These are phyloP conservation scores for Sporothrix curviconia DNA, from an alignment of 2,329 filamentous ascomycete species.

Conservation along the genomic window DNA sequence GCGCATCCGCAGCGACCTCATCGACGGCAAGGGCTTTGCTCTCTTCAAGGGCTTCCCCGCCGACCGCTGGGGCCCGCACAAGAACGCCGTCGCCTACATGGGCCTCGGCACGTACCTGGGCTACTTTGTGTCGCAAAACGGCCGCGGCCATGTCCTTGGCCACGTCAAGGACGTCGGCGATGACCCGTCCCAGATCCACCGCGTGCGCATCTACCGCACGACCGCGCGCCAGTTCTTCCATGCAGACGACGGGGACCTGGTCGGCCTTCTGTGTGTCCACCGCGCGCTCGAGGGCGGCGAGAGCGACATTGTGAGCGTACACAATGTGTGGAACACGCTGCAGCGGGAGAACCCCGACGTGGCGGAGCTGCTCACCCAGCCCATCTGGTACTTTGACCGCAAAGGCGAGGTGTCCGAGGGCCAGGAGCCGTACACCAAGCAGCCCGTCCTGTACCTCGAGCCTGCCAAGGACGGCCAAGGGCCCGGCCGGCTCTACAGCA, in stretches of 20 bases:
- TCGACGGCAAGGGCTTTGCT: slow-evolving; percentile 84
- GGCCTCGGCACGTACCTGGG: slow-evolving; percentile 78
- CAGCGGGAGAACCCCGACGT: slow-evolving; percentile 71
- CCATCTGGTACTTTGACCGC: slow-evolving; percentile 87
- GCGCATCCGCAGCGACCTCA: slow-evolving; percentile 35
- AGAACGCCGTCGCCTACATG: slow-evolving; percentile 85
- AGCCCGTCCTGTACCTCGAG: slow-evolving; percentile 72
- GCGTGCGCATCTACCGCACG: slow-evolving; percentile 84
- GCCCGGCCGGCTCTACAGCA: slow-evolving; percentile 61
- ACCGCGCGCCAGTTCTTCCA: slow-evolving; percentile 83
- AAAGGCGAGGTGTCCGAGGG: slow-evolving; percentile 75
- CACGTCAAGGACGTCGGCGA: slow-evolving; percentile 87
- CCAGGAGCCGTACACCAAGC: slow-evolving; percentile 67
- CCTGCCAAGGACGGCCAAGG: slow-evolving; percentile 43
- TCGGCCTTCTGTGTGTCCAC: slow-evolving; percentile 75
- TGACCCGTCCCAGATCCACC: slow-evolving; percentile 73
- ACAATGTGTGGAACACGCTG: slow-evolving; percentile 75
- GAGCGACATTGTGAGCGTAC: slow-evolving; percentile 71
- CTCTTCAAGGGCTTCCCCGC: slow-evolving; percentile 84
- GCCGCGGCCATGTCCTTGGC: slow-evolving; percentile 74
- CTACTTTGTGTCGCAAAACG: slow-evolving; percentile 84
- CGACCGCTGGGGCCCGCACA: slow-evolving; percentile 65
- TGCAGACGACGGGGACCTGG: slow-evolving; percentile 73
- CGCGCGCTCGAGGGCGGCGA: slow-evolving; percentile 76
- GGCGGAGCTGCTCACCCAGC: slow-evolving; percentile 64